These are phyloP conservation scores for Ostreobium quekettii DNA, from an alignment of 139 green algal genomes.

Conservation along the genomic window DNA sequence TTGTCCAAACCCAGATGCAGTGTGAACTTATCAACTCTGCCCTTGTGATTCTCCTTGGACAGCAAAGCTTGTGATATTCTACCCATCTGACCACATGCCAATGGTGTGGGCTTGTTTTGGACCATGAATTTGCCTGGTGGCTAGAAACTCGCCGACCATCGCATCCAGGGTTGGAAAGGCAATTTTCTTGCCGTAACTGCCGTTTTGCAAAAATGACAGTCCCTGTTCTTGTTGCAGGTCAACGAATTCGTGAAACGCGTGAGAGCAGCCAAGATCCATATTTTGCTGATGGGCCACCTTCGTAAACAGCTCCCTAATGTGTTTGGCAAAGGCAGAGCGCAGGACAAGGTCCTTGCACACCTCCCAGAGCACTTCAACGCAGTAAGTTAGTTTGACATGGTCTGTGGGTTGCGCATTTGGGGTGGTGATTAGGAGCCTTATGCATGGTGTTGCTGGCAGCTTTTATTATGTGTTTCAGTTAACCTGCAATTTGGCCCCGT, in stretches of 20 bases:
- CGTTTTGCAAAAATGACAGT: no score
- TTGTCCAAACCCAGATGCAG: no score
- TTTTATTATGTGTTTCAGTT: background rate
- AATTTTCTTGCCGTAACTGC: no score
- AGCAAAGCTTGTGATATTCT: no score
- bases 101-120: no score
- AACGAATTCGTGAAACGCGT: conserved; percentile 99
- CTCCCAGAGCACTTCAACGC: conserved; percentile 61
- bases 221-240: conserved; percentile 35
- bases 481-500: background rate
- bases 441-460: background rate
- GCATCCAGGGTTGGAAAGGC: no score
- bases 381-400: conserved; percentile 27
- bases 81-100: no score
- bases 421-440: background rate
- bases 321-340: conserved; percentile 75
- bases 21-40: no score
- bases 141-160: no score
- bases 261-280: conserved; percentile 82
- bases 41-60: no score
- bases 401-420: background rate
- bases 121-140: no score
- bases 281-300: conserved; percentile 77
- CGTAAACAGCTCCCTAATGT: conserved; percentile 71
- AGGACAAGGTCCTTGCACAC: conserved; percentile 63